phyloP scores from a whole-genome alignment of 257 asterid species.

The Cruciata laevipes region DNA sequence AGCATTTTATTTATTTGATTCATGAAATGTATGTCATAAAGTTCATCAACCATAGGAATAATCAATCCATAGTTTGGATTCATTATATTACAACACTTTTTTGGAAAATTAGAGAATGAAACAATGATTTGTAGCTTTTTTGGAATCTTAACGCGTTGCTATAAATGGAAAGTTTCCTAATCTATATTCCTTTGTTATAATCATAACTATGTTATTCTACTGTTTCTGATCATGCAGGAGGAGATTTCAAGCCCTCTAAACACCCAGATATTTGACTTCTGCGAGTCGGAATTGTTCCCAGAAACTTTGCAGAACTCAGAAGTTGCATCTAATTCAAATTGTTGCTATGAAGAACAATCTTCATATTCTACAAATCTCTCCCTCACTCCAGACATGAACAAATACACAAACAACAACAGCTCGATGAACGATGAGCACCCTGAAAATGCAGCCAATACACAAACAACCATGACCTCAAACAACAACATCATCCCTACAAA shows the following conservation, averaged over 20 bases:
- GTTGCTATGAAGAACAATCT: conserved; percentile 55
- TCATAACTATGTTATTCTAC: neutral
- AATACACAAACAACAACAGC: conserved; percentile 17
- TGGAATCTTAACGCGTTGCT: conserved; percentile 5
- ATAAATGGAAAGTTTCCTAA: neutral
- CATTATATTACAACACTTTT: neutral
- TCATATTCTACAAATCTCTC: conserved; percentile 40
- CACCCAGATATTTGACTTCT: conserved; percentile 60
- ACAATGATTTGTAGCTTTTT: neutral
- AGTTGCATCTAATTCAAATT: conserved; percentile 69
- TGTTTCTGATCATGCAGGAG: conserved; percentile 37
- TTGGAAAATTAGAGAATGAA: neutral
- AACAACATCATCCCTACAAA: conserved; percentile 12
- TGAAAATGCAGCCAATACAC: conserved; percentile 11
- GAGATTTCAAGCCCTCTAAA: conserved; percentile 67
- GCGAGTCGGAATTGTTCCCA: conserved; percentile 60
- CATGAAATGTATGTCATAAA: no score
- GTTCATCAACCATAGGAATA: no score
- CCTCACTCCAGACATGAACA: conserved; percentile 30
- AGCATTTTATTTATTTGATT: neutral
- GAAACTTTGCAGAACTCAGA: conserved; percentile 64
- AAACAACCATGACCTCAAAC: conserved; percentile 7
- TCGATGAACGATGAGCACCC: conserved; percentile 21
- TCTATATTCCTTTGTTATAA: neutral
- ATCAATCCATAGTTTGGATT: no score